A percentile compares a stretch with the other conserved stretches of the same genome.
phyloP scores from a whole-genome alignment of 2,329 filamentous ascomycete species.

The Trichophyton benhamiae region DNA sequence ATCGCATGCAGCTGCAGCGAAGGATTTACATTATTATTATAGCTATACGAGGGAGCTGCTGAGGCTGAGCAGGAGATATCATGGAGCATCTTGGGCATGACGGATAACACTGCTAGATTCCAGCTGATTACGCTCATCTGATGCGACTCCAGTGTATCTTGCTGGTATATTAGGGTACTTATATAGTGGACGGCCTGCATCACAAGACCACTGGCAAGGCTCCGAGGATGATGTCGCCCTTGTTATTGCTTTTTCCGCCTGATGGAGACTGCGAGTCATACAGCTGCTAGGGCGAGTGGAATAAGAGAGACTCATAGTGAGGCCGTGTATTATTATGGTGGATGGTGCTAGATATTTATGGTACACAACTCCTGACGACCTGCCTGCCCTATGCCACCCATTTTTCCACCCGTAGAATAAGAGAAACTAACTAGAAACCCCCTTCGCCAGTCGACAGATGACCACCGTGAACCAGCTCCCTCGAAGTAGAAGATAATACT shows the following conservation, averaged over 20 bases:
- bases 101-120: neutral
- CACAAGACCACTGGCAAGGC: neutral
- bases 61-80: neutral
- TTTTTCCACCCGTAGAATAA: too few relatives aligned
- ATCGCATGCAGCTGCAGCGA: neutral
- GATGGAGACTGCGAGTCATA: neutral
- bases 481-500: neutral
- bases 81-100: neutral
- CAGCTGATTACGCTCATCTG: neutral
- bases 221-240: neutral
- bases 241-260: too few relatives aligned
- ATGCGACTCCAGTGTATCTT: neutral
- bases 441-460: neutral
- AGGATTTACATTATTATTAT: too few relatives aligned
- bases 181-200: neutral
- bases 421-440: neutral
- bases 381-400: too few relatives aligned
- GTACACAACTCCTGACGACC: neutral
- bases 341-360: neutral
- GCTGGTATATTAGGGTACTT: neutral
- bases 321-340: too few relatives aligned
- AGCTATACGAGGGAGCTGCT: neutral
- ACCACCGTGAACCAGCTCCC: neutral
- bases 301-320: too few relatives aligned
- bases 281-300: too few relatives aligned